Conservation (phyloP, 352 stramenopile genomes). For the Globisporangium yorkense region DNA sequence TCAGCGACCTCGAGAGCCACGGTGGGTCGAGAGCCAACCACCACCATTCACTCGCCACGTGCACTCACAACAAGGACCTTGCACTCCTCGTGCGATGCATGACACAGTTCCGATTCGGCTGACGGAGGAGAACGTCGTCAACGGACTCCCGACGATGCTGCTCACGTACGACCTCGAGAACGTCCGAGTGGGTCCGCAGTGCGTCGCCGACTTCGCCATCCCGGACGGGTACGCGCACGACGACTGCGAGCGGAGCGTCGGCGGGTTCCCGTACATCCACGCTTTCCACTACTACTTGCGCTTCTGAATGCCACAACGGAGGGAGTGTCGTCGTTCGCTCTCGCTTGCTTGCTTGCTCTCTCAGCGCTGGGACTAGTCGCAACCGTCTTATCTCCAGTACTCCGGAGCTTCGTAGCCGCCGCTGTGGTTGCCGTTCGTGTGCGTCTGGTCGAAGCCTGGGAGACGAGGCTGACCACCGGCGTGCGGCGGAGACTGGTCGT, state of each 20-base stretch:
- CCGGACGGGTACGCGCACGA: conserved; percentile 48
- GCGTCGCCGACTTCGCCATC: conserved; percentile 39
- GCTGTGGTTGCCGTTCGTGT: neutral
- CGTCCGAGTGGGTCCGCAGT: conserved; percentile 43
- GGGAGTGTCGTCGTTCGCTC: neutral
- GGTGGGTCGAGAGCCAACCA: conserved; percentile 15
- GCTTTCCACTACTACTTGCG: conserved; percentile 69
- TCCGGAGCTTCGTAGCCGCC: conserved; percentile 24
- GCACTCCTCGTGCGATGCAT: neutral
- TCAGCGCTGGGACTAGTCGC: too few species aligned
- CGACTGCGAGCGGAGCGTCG: conserved; percentile 53
- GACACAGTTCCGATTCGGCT: conserved; percentile 51
- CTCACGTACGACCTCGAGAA: conserved; percentile 61
- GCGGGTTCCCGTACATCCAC: conserved; percentile 75
- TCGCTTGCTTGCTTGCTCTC: neutral
- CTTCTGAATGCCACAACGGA: conserved; percentile 26
- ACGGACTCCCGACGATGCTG: conserved; percentile 37
- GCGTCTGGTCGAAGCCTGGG: conserved; percentile 18
- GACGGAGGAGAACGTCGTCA: conserved; percentile 52
- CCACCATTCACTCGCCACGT: neutral
- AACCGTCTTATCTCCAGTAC: conserved; percentile 40
- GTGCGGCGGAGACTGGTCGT: conserved; percentile 20
- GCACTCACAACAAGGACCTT: neutral
- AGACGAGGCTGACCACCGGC: conserved; percentile 24
- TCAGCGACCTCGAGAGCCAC: conserved; percentile 34